Evolutionary conservation across 371 early-diverging fungal genomes (phyloP).

Genomic region (Lichtheimia corymbifera): DNA sequence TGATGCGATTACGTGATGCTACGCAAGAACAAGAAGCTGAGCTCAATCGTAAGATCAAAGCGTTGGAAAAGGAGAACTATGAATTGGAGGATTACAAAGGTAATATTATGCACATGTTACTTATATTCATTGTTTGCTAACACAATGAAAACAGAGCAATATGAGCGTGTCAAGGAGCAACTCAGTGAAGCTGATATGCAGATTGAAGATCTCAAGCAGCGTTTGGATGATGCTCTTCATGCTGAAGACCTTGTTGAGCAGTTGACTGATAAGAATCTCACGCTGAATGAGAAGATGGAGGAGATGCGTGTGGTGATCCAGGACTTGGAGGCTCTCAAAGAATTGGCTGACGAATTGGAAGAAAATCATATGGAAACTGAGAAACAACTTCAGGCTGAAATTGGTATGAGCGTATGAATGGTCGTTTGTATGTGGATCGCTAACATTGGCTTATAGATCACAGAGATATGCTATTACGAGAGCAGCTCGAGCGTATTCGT

Average conservation of each 20-base stretch:
- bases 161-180: slow-evolving; percentile 58
- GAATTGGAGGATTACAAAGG: slow-evolving; percentile 56
- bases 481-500: slow-evolving; percentile 61
- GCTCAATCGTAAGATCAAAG: slow-evolving; percentile 61
- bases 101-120: background rate
- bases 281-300: slow-evolving; percentile 73
- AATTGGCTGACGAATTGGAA: slow-evolving; percentile 90
- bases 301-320: slow-evolving; percentile 78
- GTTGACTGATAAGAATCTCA: slow-evolving; percentile 78
- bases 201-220: slow-evolving; percentile 81
- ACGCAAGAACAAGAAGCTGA: slow-evolving; percentile 75
- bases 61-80: slow-evolving; percentile 71
- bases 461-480: slow-evolving; percentile 70
- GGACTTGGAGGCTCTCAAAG: slow-evolving; percentile 88
- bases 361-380: slow-evolving; percentile 87
- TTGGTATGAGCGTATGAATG: slow-evolving; percentile 38
- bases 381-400: slow-evolving; percentile 83
- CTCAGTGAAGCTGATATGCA: slow-evolving; percentile 63
- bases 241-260: slow-evolving; percentile 83
- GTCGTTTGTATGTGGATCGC: background rate
- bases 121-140: background rate
- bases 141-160: slow-evolving; percentile 40
- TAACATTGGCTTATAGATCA: slow-evolving; percentile 36
- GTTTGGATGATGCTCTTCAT: slow-evolving; percentile 80
- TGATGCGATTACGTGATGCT: slow-evolving; percentile 82